phyloP scores from a whole-genome alignment of 2,329 filamentous ascomycete genomes.

The Diaporthe capsici region DNA sequence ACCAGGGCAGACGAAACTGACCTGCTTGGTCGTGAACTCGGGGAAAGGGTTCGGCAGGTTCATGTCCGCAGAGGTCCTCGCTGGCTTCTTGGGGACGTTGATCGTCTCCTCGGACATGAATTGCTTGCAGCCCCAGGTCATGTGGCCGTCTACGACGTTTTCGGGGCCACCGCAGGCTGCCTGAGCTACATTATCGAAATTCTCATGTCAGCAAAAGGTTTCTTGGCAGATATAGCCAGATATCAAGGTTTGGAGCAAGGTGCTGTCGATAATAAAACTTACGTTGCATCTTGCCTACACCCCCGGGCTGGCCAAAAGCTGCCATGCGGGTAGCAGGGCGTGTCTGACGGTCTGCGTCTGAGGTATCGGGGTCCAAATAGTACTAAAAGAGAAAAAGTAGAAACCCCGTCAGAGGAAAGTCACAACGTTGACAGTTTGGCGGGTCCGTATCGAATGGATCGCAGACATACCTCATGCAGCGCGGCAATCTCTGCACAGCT shows the following conservation, averaged over 20 bases:
- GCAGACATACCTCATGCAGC: slow-evolving; percentile 10
- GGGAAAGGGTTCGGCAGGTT: slow-evolving; percentile 16
- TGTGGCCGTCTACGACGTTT: neutral
- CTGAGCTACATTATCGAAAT: neutral
- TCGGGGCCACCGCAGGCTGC: slow-evolving; percentile 8
- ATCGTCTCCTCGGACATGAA: slow-evolving; percentile 14
- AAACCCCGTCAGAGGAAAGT: neutral
- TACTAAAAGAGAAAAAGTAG: neutral
- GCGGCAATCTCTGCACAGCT: slow-evolving; percentile 19
- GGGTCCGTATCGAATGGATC: neutral
- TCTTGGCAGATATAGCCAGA: neutral
- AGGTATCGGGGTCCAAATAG: slow-evolving; percentile 12
- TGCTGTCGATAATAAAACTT: neutral
- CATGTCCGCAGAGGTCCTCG: neutral
- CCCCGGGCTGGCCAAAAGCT: neutral
- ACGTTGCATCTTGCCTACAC: slow-evolving; percentile 22
- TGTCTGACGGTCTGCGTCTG: slow-evolving; percentile 1
- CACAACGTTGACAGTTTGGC: neutral
- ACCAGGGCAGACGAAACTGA: slow-evolving; percentile 18
- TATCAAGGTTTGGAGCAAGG: neutral
- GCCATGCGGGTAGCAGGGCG: slow-evolving; percentile 1
- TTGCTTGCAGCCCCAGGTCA: slow-evolving; percentile 21
- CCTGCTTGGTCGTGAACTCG: neutral
- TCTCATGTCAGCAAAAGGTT: neutral
- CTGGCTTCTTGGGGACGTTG: slow-evolving; percentile 2